Conservation (phyloP, 2,329 filamentous ascomycete species). For the Pestalotiopsis sp. region DNA sequence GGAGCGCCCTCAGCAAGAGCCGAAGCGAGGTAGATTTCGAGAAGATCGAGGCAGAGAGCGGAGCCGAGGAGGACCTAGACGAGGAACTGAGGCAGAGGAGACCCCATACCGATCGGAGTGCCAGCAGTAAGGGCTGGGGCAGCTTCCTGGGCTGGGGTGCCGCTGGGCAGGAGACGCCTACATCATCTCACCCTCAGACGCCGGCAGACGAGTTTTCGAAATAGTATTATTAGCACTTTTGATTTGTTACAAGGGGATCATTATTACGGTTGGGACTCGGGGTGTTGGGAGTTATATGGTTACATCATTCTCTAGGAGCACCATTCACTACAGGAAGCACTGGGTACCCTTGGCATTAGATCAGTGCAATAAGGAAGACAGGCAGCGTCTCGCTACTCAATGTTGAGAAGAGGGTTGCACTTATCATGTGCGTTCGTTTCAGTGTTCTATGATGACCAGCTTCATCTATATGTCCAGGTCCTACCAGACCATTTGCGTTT, state of each 20-base stretch:
- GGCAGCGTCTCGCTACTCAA: neutral
- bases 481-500: neutral
- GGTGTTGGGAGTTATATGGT: constrained; percentile 2
- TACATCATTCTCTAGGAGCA: neutral
- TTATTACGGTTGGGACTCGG: neutral
- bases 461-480: neutral
- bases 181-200: constrained; percentile 14
- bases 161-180: constrained; percentile 17
- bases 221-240: constrained; percentile 16
- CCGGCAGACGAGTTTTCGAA: constrained; percentile 29
- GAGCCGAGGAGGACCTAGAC: constrained; percentile 53
- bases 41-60: constrained; percentile 78
- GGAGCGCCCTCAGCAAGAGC: constrained; percentile 73
- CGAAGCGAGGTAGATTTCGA: constrained; percentile 89
- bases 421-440: constrained; percentile 18
- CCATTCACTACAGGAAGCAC: neutral
- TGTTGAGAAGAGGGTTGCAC: constrained; percentile 4
- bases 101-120: constrained; percentile 21
- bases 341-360: neutral
- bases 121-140: constrained; percentile 21
- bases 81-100: constrained; percentile 32
- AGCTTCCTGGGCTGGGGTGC: constrained; percentile 32
- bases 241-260: neutral
- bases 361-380: neutral
- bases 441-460: constrained; percentile 21